Percentiles rank a stretch among this genome's conserved stretches.
phyloP scores from a whole-genome alignment of 2,329 filamentous ascomycete genomes.

The Colletotrichum chrysophilum region DNA sequence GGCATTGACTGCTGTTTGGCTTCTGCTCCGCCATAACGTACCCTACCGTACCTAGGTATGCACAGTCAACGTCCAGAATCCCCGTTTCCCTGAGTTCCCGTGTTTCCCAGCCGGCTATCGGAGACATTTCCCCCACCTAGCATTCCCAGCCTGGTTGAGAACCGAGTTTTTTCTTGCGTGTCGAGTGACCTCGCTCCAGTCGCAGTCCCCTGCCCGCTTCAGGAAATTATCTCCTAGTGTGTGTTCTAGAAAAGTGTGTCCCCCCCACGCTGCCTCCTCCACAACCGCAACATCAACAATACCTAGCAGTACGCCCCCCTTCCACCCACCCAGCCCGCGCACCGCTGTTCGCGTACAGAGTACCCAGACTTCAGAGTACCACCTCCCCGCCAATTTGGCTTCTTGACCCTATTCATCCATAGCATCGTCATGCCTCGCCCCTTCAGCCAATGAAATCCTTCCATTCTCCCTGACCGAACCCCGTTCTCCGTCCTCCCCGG shows the following conservation, averaged over 20 bases:
- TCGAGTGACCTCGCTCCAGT: conserved; percentile 14
- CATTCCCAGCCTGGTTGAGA: not conserved
- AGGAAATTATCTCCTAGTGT: conserved; percentile 22
- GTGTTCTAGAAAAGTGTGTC: conserved; percentile 19
- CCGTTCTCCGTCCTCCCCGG: conserved; percentile 16
- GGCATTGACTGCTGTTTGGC: not conserved
- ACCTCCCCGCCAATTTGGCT: conserved; percentile 11
- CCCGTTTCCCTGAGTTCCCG: not conserved
- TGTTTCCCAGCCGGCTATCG: not conserved
- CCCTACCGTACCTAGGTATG: not conserved
- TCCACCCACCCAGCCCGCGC: not conserved
- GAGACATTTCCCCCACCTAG: not conserved
- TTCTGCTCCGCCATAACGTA: not conserved
- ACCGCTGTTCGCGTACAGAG: not conserved
- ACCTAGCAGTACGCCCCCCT: not conserved
- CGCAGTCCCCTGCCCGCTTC: conserved; percentile 4
- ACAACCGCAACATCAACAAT: not conserved
- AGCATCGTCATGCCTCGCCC: conserved; percentile 14
- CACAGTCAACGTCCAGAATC: not conserved
- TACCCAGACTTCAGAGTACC: not conserved
- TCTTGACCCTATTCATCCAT: conserved; percentile 7
- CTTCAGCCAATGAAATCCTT: not conserved
- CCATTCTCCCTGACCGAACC: conserved; percentile 3
- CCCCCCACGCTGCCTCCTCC: conserved; percentile 18
- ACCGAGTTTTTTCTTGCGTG: conserved; percentile 4